Evolutionary conservation across 805 yeast species (phyloP).

Genomic region (Saturnispora gosingensis): DNA sequence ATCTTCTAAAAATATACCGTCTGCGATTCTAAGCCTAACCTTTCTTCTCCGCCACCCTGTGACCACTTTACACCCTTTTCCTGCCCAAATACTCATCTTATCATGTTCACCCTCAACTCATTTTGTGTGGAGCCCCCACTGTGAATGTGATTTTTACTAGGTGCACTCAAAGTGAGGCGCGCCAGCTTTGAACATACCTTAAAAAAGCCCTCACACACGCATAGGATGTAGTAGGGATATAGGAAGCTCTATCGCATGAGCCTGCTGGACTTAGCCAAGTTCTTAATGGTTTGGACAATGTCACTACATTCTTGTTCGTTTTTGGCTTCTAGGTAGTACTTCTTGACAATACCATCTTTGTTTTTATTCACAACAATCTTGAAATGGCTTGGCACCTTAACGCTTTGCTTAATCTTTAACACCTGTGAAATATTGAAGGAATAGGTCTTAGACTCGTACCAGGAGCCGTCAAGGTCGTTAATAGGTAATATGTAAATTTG

Average conservation of each 20-base stretch:
- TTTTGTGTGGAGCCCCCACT: not conserved
- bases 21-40: no score
- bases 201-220: not conserved
- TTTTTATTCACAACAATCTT: conserved; percentile 69
- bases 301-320: conserved; percentile 54
- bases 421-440: conserved; percentile 81
- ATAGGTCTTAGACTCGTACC: conserved; percentile 72
- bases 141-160: not conserved
- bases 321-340: conserved; percentile 80
- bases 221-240: no score
- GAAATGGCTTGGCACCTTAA: conserved; percentile 67
- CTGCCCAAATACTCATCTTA: not conserved
- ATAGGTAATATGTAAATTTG: conserved; percentile 83
- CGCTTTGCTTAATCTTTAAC: conserved; percentile 62
- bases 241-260: not conserved
- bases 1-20: no score
- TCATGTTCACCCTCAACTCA: not conserved
- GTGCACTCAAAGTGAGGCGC: not conserved
- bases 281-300: conserved; percentile 61
- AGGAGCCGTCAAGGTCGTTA: conserved; percentile 51
- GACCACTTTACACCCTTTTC: not conserved
- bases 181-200: not conserved
- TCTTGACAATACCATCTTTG: conserved; percentile 48
- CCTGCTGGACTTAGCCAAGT: conserved; percentile 29
- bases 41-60: not conserved